Base-by-base conservation (phyloP, 1,284 basidiomycete genomes). In the Entoloma clypeatum region DNA sequence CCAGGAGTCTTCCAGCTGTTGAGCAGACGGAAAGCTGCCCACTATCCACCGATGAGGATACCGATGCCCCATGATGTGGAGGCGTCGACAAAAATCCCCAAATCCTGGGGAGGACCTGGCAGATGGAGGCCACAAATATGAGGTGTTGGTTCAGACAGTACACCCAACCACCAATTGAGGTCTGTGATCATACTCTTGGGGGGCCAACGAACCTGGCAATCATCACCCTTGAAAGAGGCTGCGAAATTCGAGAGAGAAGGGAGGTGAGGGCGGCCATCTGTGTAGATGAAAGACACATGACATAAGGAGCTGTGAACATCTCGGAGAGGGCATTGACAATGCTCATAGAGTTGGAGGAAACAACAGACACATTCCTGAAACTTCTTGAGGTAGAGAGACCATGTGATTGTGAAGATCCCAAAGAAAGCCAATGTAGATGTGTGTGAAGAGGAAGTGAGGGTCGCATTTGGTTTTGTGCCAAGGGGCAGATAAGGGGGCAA, bases 291-390 rank as follows among this genome's bases (percentile, higher is more conserved):
- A 1, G 60, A 36, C 2, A 62, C 50, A 43, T 70, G 66, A 22
- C 53, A 58, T 0, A 69, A 49, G 5, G 62, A 58, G 7, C 67
- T 61, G 44, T 65, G 62, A 0, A 65, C 48, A 11, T 61, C 56
- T 3, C 38, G 13, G n/a, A 55, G 40, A 1, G 44, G 19, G 22
- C 53, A 49, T 0, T 17, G 19, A 2, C 21, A 8, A 9, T 32
- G 13, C 8, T 10, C 6, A 43, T 32, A 52, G n/a, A n/a, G n/a
- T n/a, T 39, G 3, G 14, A 16, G 7, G 17, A 19, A 13, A 43
- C 17, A 14, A 23, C 9, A 1, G 10, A 1, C 3, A 42, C 14
- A 25, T 42, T 31, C 26, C 36, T 36, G 1, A 36, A 4, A 7
- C 19, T 26, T 24, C 36, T 42, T 8, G 4, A 7, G 40, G 25